phyloP scores from a whole-genome alignment of 495 filamentous ascomycete genomes.

The Sphaerosporella brunnea region DNA sequence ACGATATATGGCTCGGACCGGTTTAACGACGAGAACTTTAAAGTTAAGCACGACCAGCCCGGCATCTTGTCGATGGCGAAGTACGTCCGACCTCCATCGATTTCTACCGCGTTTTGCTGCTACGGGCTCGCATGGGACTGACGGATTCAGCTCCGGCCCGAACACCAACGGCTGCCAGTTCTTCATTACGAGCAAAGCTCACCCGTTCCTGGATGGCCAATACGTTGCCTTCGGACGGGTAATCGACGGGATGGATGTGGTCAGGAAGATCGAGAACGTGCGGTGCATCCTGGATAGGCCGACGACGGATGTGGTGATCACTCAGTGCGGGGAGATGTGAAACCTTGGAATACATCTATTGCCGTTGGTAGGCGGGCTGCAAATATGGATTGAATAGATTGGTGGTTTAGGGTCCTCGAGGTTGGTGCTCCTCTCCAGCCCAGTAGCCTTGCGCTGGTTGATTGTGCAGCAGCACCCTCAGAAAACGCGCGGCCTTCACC shows the following conservation, averaged over 20 bases:
- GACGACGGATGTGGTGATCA: constrained; percentile 66
- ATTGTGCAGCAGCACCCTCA: too few species aligned
- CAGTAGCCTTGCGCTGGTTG: too few species aligned
- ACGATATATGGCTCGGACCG: constrained; percentile 67
- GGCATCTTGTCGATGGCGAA: constrained; percentile 80
- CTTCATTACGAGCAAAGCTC: constrained; percentile 78
- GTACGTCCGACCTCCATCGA: constrained; percentile 7
- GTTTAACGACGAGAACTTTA: constrained; percentile 89
- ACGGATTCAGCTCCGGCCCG: constrained; percentile 62
- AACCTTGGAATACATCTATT: too few species aligned
- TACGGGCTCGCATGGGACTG: not conserved
- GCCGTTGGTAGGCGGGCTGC: too few species aligned
- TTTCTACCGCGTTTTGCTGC: too few species aligned
- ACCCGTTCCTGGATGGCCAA: constrained; percentile 80
- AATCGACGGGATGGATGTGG: constrained; percentile 63
- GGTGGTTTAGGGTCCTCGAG: too few species aligned
- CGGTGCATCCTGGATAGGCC: constrained; percentile 69
- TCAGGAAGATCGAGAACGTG: constrained; percentile 75
- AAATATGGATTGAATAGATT: too few species aligned
- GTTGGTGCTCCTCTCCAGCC: too few species aligned
- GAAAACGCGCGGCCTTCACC: too few species aligned
- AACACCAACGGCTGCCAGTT: constrained; percentile 95
- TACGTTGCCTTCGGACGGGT: constrained; percentile 94
- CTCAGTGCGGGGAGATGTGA: constrained; percentile 82
- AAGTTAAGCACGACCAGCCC: constrained; percentile 52